Evolutionary conservation across 2,329 filamentous ascomycete species (phyloP).

Genomic region (Botrytis medusae): DNA sequence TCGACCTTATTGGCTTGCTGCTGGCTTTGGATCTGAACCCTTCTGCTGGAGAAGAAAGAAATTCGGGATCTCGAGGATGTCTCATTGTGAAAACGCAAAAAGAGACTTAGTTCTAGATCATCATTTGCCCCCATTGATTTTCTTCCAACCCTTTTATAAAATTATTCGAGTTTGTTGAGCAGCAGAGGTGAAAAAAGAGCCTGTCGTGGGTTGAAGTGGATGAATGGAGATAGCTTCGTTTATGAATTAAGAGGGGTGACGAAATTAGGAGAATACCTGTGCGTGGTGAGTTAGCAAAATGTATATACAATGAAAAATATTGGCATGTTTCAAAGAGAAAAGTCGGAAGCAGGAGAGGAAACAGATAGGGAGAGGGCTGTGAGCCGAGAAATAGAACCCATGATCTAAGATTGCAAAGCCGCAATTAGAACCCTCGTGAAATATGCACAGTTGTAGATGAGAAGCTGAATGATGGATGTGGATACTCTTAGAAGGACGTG

Average conservation of each 20-base stretch:
- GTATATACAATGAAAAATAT: background rate
- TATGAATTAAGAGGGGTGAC: background rate
- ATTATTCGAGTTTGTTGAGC: background rate
- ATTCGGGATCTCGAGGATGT: background rate
- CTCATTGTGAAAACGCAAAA: background rate
- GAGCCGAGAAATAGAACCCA: background rate
- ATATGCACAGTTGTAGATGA: background rate
- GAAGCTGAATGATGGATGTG: background rate
- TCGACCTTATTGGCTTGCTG: background rate
- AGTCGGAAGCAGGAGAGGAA: background rate
- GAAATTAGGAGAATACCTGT: background rate
- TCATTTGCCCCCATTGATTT: background rate
- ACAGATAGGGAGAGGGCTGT: background rate
- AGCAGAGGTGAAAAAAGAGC: background rate
- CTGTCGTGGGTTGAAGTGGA: background rate
- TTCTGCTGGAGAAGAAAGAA: too few species aligned
- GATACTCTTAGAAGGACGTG: background rate
- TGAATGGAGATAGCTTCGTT: background rate
- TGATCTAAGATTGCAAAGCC: background rate
- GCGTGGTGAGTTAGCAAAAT: background rate
- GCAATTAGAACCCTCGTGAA: rapidly evolving
- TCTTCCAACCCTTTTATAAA: background rate
- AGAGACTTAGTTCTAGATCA: background rate
- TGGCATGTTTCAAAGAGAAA: background rate
- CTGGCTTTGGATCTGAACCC: background rate